Base-by-base conservation (phyloP, 2,329 filamentous ascomycete species). In the Allantophomopsis lycopodina region DNA sequence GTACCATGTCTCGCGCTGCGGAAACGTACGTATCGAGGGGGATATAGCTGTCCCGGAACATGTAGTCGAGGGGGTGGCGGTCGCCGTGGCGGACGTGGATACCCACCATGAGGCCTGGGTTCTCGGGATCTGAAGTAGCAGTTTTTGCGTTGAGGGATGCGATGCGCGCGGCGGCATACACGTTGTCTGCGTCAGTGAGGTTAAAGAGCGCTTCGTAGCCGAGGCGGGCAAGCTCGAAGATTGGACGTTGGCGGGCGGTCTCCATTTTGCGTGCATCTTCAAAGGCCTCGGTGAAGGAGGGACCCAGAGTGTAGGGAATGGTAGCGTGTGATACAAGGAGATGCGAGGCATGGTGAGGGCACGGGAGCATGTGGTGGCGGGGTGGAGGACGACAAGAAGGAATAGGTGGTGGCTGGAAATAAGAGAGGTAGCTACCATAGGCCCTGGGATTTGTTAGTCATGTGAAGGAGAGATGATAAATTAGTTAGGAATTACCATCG, bases 41-140 rank as follows among this genome's bases (percentile, higher is more conserved):
- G 14, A 93, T 74, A 53, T 93, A 93, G 21, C 82, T 80, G 40
- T 78, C 71, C 35, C 73, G 70, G 58, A 87, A 89, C 55, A 88
- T 80, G 50, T 71, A 79, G 55, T 89, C 83, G 42, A 76, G 66
- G 0, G 86, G 85, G 48, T 85, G 83, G 7, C 75, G 66, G 55
- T 94, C 86, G 20, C 86, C 86, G 40, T 79, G 81, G 11, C 86
- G 81, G 42, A 94, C 72, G 48, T 94, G 87, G 38, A 91, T 59
- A 16, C 83, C 85, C 32, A 93, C 64, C 23, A 73, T 57, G 4
- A 67, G 63, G 37, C 71, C 69, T 17, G 64, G 65, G 7, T 64
- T 57, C 15, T 59, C 55, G 18, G 64, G 62, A 13, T 59, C 58
- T 5, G 61, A 58, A 28, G 58, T 44, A 18, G 52, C 58, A 1